Evolutionary conservation across 768 basidiomycete species (phyloP).

Genomic region (Hirschioporus abietinus): DNA sequence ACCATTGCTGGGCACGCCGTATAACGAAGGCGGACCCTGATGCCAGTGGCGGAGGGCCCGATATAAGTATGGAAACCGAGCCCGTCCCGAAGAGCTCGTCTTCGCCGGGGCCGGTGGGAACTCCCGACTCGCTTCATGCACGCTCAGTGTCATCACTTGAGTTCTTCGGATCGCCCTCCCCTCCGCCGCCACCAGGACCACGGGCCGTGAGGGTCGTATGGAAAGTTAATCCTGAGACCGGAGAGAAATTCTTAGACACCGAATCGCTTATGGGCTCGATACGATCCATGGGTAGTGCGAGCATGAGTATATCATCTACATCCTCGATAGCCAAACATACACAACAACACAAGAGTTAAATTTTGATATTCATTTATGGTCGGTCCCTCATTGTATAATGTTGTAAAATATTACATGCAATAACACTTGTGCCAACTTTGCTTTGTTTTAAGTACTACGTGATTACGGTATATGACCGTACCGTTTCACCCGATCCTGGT

Average conservation of each 20-base stretch:
- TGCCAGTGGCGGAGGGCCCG: too few species aligned
- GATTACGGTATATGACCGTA: too few species aligned
- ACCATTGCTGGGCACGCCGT: neutral
- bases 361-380: too few species aligned
- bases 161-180: neutral
- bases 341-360: too few species aligned
- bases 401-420: too few species aligned
- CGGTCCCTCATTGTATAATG: too few species aligned
- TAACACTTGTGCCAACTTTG: too few species aligned
- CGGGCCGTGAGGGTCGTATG: neutral
- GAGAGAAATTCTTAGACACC: neutral
- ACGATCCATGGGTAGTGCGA: neutral
- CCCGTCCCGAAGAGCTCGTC: neutral
- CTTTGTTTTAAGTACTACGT: too few species aligned
- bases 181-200: neutral
- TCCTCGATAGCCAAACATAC: neutral
- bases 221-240: neutral
- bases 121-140: neutral
- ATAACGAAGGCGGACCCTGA: neutral
- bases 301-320: neutral
- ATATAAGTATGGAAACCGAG: neutral
- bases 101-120: neutral
- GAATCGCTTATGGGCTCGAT: neutral
- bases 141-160: neutral
- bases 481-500: too few species aligned